These are phyloP conservation scores for Jamesozyma rosinii DNA, from an alignment of 805 yeast species.

Conservation along the genomic window DNA sequence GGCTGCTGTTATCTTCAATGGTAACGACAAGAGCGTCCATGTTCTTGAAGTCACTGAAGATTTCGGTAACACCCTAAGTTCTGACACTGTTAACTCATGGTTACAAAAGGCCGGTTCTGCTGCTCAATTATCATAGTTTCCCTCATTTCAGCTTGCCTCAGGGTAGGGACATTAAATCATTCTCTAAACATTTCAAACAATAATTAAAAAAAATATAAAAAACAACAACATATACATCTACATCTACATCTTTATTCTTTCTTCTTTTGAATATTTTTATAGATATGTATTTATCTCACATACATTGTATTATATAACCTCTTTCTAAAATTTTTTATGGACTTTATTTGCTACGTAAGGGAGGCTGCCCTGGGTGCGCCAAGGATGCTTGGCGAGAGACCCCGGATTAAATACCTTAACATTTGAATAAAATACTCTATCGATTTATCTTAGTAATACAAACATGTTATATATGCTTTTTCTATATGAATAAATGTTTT, in stretches of 20 bases:
- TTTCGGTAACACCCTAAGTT: constrained; percentile 46
- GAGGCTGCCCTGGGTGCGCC: too few species aligned
- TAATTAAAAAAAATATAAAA: background rate
- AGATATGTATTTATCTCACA: background rate
- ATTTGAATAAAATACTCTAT: too few species aligned
- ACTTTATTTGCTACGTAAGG: too few species aligned
- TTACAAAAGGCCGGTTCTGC: constrained; percentile 42
- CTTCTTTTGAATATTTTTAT: background rate
- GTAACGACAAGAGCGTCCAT: constrained; percentile 38
- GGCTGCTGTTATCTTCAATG: constrained; percentile 80
- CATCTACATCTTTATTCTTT: background rate
- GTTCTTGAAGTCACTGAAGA: constrained; percentile 53
- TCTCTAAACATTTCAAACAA: background rate
- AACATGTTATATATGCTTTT: too few species aligned
- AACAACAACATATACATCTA: background rate
- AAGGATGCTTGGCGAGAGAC: too few species aligned
- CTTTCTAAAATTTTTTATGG: too few species aligned
- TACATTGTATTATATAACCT: background rate
- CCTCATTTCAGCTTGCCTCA: background rate
- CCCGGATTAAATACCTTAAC: too few species aligned
- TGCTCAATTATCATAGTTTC: constrained; percentile 25
- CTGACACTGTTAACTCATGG: constrained; percentile 55
- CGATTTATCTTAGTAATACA: too few species aligned
- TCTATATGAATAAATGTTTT: background rate
- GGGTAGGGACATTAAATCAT: background rate